Evolutionary conservation across 1,284 basidiomycete species (phyloP).

Genomic region (Dichomitus squalens): DNA sequence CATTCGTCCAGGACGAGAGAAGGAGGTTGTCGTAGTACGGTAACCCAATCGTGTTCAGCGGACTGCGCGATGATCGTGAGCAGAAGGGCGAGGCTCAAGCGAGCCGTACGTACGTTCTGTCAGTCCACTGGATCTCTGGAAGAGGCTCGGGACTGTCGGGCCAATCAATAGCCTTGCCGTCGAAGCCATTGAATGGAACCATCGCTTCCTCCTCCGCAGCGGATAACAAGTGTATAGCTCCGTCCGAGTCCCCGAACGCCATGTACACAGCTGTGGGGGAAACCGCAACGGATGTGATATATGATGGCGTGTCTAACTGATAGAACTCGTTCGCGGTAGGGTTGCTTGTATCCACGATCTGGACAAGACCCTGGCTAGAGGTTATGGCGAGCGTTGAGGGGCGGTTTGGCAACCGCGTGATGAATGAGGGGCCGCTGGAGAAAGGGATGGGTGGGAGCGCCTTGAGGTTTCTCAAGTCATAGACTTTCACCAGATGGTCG

Average conservation of each 20-base stretch:
- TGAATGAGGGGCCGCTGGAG: conserved; percentile 85
- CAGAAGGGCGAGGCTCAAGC: not conserved
- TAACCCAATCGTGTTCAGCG: conserved; percentile 89
- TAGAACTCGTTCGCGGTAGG: conserved; percentile 75
- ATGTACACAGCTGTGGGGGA: conserved; percentile 89
- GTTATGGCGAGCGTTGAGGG: conserved; percentile 80
- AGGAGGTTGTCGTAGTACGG: conserved; percentile 83
- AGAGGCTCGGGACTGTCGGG: conserved; percentile 74
- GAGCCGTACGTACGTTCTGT: conserved; percentile 64
- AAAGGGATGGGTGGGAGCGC: conserved; percentile 86
- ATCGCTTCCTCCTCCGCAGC: conserved; percentile 67
- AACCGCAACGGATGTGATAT: conserved; percentile 80
- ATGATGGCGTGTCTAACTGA: conserved; percentile 76
- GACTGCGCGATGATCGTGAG: conserved; percentile 46
- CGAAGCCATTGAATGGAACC: conserved; percentile 86
- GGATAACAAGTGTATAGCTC: conserved; percentile 84
- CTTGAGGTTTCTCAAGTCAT: conserved; percentile 85
- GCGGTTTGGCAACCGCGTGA: conserved; percentile 82
- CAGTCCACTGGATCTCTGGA: conserved; percentile 80
- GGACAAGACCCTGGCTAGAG: conserved; percentile 87
- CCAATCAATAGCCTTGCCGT: conserved; percentile 84
- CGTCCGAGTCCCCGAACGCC: conserved; percentile 91
- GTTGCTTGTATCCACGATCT: conserved; percentile 84
- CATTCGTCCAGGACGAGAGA: conserved; percentile 78
- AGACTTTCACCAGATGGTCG: conserved; percentile 92